Conservation (phyloP, 768 basidiomycete species). For the Termitomyces sp. region DNA sequence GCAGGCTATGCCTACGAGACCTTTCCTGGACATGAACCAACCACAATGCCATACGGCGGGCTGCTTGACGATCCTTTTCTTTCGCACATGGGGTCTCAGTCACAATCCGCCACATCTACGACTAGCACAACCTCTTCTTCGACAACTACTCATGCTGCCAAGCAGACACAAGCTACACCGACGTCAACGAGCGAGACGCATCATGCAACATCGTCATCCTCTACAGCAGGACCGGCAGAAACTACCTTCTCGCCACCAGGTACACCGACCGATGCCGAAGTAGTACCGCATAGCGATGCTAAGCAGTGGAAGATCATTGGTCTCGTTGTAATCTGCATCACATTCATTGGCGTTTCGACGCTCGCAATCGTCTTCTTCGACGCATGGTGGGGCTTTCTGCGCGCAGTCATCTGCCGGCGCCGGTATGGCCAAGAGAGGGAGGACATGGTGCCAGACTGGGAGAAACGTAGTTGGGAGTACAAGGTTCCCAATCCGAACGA, state of each 20-base stretch:
- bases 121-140: constrained; percentile 4
- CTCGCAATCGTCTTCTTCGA: constrained; percentile 66
- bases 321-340: constrained; percentile 59
- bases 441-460: constrained; percentile 60
- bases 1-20: constrained; percentile 4
- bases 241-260: constrained; percentile 2
- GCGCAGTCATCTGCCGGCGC: constrained; percentile 41
- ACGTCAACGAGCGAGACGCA: background rate
- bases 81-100: constrained; percentile 3
- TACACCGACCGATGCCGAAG: constrained; percentile 11
- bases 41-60: constrained; percentile 9
- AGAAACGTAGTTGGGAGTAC: constrained; percentile 55
- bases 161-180: background rate
- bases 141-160: background rate
- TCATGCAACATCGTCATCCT: background rate
- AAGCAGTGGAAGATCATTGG: constrained; percentile 69
- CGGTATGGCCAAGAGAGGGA: constrained; percentile 35
- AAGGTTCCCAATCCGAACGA: constrained; percentile 41
- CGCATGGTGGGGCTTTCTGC: constrained; percentile 59
- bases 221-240: background rate
- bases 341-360: constrained; percentile 48
- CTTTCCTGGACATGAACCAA: background rate
- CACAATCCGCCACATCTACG: background rate
- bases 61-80: background rate
- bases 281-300: constrained; percentile 36